Evolutionary conservation across 192 early-diverging fungal species (phyloP), one percentile per base, ranked within the genome.

Genomic region (Entomortierella lignicola): DNA sequence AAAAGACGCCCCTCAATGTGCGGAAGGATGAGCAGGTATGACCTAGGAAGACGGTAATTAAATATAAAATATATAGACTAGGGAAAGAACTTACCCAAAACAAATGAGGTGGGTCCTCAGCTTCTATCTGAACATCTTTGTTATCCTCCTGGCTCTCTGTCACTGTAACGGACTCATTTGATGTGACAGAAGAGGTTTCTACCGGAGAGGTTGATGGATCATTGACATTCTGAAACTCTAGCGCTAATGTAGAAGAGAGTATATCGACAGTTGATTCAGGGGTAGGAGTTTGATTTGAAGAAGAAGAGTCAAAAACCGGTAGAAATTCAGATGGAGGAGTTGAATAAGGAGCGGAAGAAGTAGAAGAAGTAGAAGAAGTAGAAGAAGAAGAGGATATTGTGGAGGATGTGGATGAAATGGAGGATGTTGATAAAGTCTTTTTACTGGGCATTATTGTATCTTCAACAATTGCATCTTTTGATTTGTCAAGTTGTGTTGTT

Each of bases 31-130:
- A n/a, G n/a, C n/a, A 52, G 6, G 50, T 52, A 52, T 8, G 17
- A 17, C 7, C 8, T 5, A n/a, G 20, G 23, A 52, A 52, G 50
- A 18, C 6, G 10, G 27, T 27, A 30, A 26, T 12, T 27, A 55
- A 27, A 15, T 26, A 21, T 32, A 57, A 60, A n/a, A 70, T 20
- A 39, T 43, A 58, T 25, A 30, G 30, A 21, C 4, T 23, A 47
- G 21, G 53, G 23, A 15, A 47, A 15, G 44, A 8, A 59, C 63
- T 29, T 61, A 84, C 82, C 82, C 82, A 84, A 31, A 84, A 84
- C 41, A 84, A 48, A 69, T 84, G 82, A 12, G 82, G 81, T 7
- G 82, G 77, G 57, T 84, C 63, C 12, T 77, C 69, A 17, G 77
- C 67, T 32, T 84, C 77, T 34, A 84, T 80, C 34, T 81, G 60